Evolutionary conservation across 805 yeast species (phyloP), one percentile per base, ranked within the genome.

Genomic region (Yamadazyma tumulicola): DNA sequence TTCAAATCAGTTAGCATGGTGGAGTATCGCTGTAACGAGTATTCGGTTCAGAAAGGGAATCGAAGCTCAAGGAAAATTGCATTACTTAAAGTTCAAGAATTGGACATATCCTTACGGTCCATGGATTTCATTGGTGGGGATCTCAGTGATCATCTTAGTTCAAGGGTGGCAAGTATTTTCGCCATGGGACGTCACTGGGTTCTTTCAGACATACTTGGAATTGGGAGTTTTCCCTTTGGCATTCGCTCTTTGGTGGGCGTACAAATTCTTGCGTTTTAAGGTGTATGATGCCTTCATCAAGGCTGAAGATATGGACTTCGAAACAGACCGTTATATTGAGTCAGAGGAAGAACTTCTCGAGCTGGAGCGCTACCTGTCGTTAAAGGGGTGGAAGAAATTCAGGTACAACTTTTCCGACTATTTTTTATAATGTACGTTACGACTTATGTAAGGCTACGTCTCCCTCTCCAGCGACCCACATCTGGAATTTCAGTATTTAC

Each of bases 101-200:
- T 72, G 77, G 77, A 67, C 76, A 1, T 65, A 72, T 43, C 78
- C 79, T 8, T 65, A 51, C 37, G 78, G 77, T 1, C 74, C 75
- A 8, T 70, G 66, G 57, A 58, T 70, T 41, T 63, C 64, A 12
- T 67, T 69, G 1, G 41, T 70, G 4, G 62, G 66, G 37, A 68
- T 67, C 4, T 43, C 60, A 0, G 59, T 72, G 34, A 68, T 73
- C 37, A 57, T 73, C 21, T 50, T 73, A n/a, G 69, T 73, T 6
- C 79, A 74, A 55, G 79, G 78, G 6, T 74, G 77, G 77, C 50
- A 69, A 6, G 54, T 71, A 4, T 67, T 73, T 40, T 58, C 67
- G 6, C 78, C 78, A 12, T 72, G 69, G 65, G 54, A 52, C 35
- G 60, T 52, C 1, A 41, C 57, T 9, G 50, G 49, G 39, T 72